phyloP scores from a whole-genome alignment of 805 yeast genomes.

The Metschnikowia shivogae region DNA sequence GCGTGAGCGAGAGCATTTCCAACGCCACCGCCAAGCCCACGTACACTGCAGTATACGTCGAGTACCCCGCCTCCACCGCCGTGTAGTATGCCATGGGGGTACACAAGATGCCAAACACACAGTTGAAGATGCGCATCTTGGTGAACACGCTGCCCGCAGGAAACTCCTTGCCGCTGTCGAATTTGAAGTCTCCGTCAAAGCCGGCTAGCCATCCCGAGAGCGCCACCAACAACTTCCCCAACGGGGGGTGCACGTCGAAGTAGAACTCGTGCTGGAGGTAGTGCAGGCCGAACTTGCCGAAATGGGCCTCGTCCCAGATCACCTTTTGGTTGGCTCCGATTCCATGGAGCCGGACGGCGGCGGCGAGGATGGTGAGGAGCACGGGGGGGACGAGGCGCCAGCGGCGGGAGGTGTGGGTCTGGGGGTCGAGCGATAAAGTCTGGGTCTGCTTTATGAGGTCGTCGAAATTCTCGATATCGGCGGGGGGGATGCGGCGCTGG shows the following conservation, averaged over 20 bases:
- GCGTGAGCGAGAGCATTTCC: conserved; percentile 65
- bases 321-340: conserved; percentile 63
- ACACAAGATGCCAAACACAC: conserved; percentile 75
- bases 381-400: conserved; percentile 12
- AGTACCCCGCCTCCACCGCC: conserved; percentile 35
- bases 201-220: conserved; percentile 77
- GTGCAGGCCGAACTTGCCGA: conserved; percentile 81
- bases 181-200: conserved; percentile 83
- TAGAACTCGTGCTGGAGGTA: conserved; percentile 76
- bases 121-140: conserved; percentile 85
- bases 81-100: conserved; percentile 87
- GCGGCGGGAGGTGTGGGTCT: not conserved
- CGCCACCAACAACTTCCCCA: conserved; percentile 78
- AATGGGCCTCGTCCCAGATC: conserved; percentile 94
- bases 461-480: conserved; percentile 8
- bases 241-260: conserved; percentile 85
- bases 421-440: conserved; percentile 13
- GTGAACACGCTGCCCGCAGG: conserved; percentile 77
- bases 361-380: conserved; percentile 13
- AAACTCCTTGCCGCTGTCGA: conserved; percentile 75
- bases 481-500: conserved; percentile 1
- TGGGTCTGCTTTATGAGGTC: conserved; percentile 16
- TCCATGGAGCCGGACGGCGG: conserved; percentile 50
- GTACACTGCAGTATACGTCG: conserved; percentile 47
- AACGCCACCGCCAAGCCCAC: conserved; percentile 59